Evolutionary conservation across 495 filamentous ascomycete species (phyloP), one percentile per base, ranked within the genome.

Genomic region (Penicillium crystallinum): DNA sequence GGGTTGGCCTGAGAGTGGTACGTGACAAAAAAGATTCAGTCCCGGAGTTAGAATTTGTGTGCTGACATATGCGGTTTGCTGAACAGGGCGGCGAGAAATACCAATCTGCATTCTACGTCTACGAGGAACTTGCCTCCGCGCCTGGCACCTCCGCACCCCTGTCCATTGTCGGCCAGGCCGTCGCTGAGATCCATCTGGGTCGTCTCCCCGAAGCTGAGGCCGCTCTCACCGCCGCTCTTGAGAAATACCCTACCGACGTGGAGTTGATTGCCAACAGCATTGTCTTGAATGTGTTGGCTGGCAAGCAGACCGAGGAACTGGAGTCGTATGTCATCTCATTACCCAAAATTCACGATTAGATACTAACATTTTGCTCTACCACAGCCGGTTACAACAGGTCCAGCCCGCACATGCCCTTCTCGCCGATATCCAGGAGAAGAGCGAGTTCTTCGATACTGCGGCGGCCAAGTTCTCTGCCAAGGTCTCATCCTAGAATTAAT

Each of bases 81-180:
- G 4, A 50, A 37, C 44, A 95, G 89, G 93, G 93, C 63, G 91
- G 90, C 54, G 92, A 97, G 55, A 91, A 88, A 69, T 98, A 97
- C 75, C 93, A 97, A 68, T 87, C 90, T 58, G 87, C 92, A 31
- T 98, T 93, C 75, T 98, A 98, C 79, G 91, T 98, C 58, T 98
- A 90, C 65, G 92, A 97, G 72, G 93, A 98, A 69, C 83, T 98
- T 34, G 93, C 93, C 18, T 87, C 95, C 68, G 83, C 87, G 19
- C 86, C 89, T 15, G 81, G 86, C 44, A 82, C 87, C 1, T 71
- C 80, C 43, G 79, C 82, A 33, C 77, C 80, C 22, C 65, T 77
- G 30, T 79, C 78, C 22, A 81, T 96, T 33, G 79, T 95, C 55
- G 86, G 86, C 29, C 93, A 97, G 77, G 92, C 91, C 23, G 84